Percentiles rank a stretch among this genome's conserved stretches.
Evolutionary conservation across 805 yeast species (phyloP).

Genomic region (Nakazawaea pomicola): DNA sequence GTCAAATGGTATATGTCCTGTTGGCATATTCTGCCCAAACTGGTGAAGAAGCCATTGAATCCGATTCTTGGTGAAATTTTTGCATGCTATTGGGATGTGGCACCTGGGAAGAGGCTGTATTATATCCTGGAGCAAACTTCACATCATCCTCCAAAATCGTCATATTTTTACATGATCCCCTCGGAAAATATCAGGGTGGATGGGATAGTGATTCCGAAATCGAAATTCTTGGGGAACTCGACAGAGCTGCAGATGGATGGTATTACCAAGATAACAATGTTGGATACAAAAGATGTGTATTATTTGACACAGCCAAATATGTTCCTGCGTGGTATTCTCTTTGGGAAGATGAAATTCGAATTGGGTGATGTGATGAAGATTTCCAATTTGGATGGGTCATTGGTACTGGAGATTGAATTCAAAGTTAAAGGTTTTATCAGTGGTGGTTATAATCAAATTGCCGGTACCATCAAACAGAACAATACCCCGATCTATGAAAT

Average conservation of each 20-base stretch:
- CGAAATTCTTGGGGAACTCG: slow-evolving; percentile 88
- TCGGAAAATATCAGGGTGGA: slow-evolving; percentile 77
- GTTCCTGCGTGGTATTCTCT: slow-evolving; percentile 88
- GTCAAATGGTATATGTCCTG: slow-evolving; percentile 90
- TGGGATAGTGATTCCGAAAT: slow-evolving; percentile 83
- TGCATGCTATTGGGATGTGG: slow-evolving; percentile 87
- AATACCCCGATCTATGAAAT: slow-evolving; percentile 60
- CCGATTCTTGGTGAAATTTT: slow-evolving; percentile 92
- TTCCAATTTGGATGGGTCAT: slow-evolving; percentile 59
- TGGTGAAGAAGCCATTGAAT: slow-evolving; percentile 94
- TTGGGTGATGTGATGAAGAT: slow-evolving; percentile 89
- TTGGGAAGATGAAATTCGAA: slow-evolving; percentile 87
- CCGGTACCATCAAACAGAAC: slow-evolving; percentile 57
- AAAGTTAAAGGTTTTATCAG: slow-evolving; percentile 92
- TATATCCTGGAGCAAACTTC: slow-evolving; percentile 93
- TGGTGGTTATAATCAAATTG: slow-evolving; percentile 87
- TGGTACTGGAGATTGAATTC: slow-evolving; percentile 81
- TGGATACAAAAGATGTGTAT: slow-evolving; percentile 52
- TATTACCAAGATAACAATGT: slow-evolving; percentile 61
- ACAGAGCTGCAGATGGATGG: slow-evolving; percentile 99
- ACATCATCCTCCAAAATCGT: slow-evolving; percentile 97
- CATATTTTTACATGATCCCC: slow-evolving; percentile 86
- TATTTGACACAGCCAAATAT: slow-evolving; percentile 92
- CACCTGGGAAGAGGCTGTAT: slow-evolving; percentile 43
- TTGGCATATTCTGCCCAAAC: slow-evolving; percentile 98